A percentile compares a stretch with the other conserved stretches of the same genome.
phyloP scores from a whole-genome alignment of 768 basidiomycete species.

The Suillus subalutaceus region DNA sequence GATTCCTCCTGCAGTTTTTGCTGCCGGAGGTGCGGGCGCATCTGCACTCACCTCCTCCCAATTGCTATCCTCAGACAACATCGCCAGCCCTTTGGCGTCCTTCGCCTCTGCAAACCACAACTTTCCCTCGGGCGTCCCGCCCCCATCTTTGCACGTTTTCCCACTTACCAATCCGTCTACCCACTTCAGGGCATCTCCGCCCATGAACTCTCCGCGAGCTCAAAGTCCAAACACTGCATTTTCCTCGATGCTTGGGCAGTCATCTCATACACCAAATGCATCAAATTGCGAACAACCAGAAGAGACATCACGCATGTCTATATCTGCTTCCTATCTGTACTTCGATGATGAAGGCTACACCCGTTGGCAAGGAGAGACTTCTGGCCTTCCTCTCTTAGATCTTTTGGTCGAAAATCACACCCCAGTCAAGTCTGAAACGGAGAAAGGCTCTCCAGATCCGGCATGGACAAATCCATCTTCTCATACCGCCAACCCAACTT shows the following conservation, averaged over 20 bases:
- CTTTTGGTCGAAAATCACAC: conserved; percentile 75
- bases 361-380: conserved; percentile 91
- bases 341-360: conserved; percentile 88
- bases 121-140: conserved; percentile 66
- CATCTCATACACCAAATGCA: conserved; percentile 30
- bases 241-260: conserved; percentile 41
- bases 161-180: conserved; percentile 82
- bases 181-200: conserved; percentile 60
- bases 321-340: conserved; percentile 82
- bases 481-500: conserved; percentile 48
- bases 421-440: conserved; percentile 38
- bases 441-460: conserved; percentile 28
- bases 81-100: conserved; percentile 37
- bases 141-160: conserved; percentile 75
- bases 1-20: conserved; percentile 80
- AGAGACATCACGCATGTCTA: conserved; percentile 62
- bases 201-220: conserved; percentile 46
- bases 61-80: conserved; percentile 36
- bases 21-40: conserved; percentile 51
- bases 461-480: conserved; percentile 35
- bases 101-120: conserved; percentile 44
- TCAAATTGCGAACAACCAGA: conserved; percentile 48
- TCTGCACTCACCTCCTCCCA: conserved; percentile 32
- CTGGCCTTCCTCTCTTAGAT: conserved; percentile 87
- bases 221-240: conserved; percentile 47